Evolutionary conservation across 192 early-diverging fungal species (phyloP).

Genomic region (Entomortierella beljakovae): DNA sequence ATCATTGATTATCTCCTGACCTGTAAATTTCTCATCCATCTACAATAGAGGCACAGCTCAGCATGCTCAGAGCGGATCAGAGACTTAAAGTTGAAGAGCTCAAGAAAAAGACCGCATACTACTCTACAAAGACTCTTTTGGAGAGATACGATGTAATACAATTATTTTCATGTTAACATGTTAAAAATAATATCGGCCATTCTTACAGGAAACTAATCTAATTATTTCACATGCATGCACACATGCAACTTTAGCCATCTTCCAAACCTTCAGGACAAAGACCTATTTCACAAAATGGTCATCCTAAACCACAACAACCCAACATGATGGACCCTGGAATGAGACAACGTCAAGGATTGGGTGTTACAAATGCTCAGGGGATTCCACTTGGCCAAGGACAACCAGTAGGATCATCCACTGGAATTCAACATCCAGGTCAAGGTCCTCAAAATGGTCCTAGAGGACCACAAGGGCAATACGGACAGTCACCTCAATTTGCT

Average conservation of each 20-base stretch:
- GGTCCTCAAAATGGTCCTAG: slow-evolving; percentile 23
- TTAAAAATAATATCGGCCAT: not conserved
- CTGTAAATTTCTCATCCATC: not conserved
- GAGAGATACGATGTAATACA: slow-evolving; percentile 82
- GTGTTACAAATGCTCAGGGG: slow-evolving; percentile 31
- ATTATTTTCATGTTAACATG: not conserved
- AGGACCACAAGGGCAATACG: slow-evolving; percentile 26
- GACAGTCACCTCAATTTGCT: not conserved
- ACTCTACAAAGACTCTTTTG: slow-evolving; percentile 87
- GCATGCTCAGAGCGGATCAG: slow-evolving; percentile 63
- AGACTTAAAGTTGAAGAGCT: slow-evolving; percentile 89
- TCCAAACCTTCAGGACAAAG: slow-evolving; percentile 25
- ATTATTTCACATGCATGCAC: too few relatives aligned
- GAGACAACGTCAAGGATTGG: slow-evolving; percentile 37
- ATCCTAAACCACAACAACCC: slow-evolving; percentile 17
- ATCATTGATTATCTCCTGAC: not conserved
- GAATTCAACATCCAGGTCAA: slow-evolving; percentile 21
- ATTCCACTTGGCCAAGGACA: slow-evolving; percentile 27
- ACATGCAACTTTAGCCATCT: slow-evolving; percentile 6
- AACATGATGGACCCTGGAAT: slow-evolving; percentile 50
- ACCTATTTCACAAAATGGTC: slow-evolving; percentile 35
- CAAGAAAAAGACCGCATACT: slow-evolving; percentile 95
- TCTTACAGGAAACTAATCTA: too few relatives aligned
- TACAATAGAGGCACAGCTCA: slow-evolving; percentile 53
- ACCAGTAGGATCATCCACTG: slow-evolving; percentile 20